Evolutionary conservation across 2,329 filamentous ascomycete genomes (phyloP), one percentile per base, ranked within the genome.

Genomic region (Pseudogymnoascus pannorum): DNA sequence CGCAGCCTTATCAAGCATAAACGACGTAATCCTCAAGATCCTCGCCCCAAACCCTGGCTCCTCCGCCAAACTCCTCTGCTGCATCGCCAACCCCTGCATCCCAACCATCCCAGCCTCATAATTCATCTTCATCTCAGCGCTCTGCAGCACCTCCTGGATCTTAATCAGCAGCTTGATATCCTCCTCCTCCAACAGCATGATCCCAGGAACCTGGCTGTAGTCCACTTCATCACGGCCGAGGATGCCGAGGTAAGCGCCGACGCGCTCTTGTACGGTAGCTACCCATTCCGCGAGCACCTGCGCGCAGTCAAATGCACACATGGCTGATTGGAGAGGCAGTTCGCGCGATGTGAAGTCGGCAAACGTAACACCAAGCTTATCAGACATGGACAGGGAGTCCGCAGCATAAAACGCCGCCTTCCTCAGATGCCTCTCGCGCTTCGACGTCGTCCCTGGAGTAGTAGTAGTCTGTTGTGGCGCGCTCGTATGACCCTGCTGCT

Each of bases 391-490:
- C 7, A 99, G 82, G 0, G 92, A 96, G 72, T 97, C 92, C 1
- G 91, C 92, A 1, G 94, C 94, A 70, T 96, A 96, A 71, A 92
- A 95, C 0, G 93, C 94, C n/a, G 94, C 94, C 72, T 93, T 95
- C 44, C 93, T 87, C 18, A 97, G 80, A 69, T 96, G 91, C 66
- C 87, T 88, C 75, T 99, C 93, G 2, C 92, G 87, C 62, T 88
- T 87, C 0, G 88, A 86, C 9, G 82, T 85, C 9, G 80, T 75
- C 48, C 76, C 70, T 1, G 42, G 42, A 5, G 22, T 76, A 69
- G 68, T 42, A 0, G 18, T 22, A 35, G 8, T 35, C 8, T 35
- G 31, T 1, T 24, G 18, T 16, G 38, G 38, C 18, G 42, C 42
- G 9, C 42, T 48, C 14, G 22, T 48, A 2, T 26, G 24, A 14